Percentiles rank a stretch among this genome's conserved stretches.
phyloP scores from a whole-genome alignment of 2,329 filamentous ascomycete genomes.

The Cordyceps sp. region DNA sequence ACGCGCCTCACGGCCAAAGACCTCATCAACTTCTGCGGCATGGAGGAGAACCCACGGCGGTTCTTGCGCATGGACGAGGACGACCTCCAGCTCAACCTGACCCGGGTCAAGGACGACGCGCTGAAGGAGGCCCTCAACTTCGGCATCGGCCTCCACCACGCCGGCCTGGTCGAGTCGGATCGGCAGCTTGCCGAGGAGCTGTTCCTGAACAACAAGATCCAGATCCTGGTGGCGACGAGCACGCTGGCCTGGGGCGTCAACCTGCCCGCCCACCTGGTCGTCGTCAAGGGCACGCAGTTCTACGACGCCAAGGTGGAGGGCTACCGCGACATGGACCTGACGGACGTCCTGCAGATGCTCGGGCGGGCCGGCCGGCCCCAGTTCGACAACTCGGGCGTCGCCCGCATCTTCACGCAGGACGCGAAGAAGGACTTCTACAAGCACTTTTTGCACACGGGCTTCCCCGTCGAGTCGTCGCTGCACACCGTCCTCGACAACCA shows the following conservation, averaged over 20 bases:
- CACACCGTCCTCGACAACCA: conserved; percentile 97
- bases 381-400: conserved; percentile 91
- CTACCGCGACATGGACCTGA: conserved; percentile 98
- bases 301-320: conserved; percentile 96
- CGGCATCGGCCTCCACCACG: conserved; percentile 92
- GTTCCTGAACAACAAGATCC: conserved; percentile 95
- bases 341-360: conserved; percentile 94
- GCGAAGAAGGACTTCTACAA: conserved; percentile 99
- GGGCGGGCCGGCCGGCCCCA: conserved; percentile 90
- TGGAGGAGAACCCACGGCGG: conserved; percentile 91
- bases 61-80: conserved; percentile 94
- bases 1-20: conserved; percentile 92
- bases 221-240: conserved; percentile 88
- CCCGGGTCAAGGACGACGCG: conserved; percentile 82
- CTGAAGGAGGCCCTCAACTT: conserved; percentile 90
- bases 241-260: conserved; percentile 98
- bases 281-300: conserved; percentile 96
- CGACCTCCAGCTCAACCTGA: conserved; percentile 74
- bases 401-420: conserved; percentile 93
- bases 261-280: conserved; percentile 85
- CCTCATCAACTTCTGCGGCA: conserved; percentile 90
- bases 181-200: conserved; percentile 83
- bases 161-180: conserved; percentile 88
- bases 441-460: conserved; percentile 94
- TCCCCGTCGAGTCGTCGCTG: conserved; percentile 89